These are phyloP conservation scores for Pseudopyricularia javanii DNA, from an alignment of 2,329 filamentous ascomycete species.

Conservation along the genomic window DNA sequence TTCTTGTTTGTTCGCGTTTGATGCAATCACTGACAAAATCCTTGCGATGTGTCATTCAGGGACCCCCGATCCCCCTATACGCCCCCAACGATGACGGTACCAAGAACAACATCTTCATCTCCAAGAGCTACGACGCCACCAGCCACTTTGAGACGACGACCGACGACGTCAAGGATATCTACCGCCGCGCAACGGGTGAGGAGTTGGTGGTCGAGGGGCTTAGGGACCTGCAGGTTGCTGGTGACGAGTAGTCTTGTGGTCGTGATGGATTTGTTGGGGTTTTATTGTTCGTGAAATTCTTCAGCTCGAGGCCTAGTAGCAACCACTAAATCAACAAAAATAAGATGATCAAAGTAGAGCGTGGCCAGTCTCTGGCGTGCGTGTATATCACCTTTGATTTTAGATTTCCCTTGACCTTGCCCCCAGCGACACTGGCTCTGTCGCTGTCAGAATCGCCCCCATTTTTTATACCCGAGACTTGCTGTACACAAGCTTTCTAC, in stretches of 20 bases:
- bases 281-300: neutral
- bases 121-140: slow-evolving; percentile 95
- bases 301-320: neutral
- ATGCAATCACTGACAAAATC: neutral
- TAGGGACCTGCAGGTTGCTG: slow-evolving; percentile 63
- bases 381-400: too few species aligned
- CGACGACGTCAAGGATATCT: slow-evolving; percentile 93
- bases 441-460: too few species aligned
- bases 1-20: neutral
- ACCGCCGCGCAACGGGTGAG: slow-evolving; percentile 69
- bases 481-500: too few species aligned
- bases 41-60: slow-evolving; percentile 22
- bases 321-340: too few species aligned
- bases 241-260: slow-evolving; percentile 37
- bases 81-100: slow-evolving; percentile 74
- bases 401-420: too few species aligned
- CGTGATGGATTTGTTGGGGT: too few species aligned
- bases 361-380: too few species aligned
- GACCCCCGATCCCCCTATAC: slow-evolving; percentile 83
- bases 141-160: slow-evolving; percentile 90
- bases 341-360: too few species aligned
- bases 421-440: too few species aligned
- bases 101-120: slow-evolving; percentile 90
- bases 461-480: too few species aligned
- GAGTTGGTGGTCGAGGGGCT: slow-evolving; percentile 81